These are phyloP conservation scores for Phytophthora kernoviae DNA, from an alignment of 352 stramenopile genomes.

Conservation along the genomic window DNA sequence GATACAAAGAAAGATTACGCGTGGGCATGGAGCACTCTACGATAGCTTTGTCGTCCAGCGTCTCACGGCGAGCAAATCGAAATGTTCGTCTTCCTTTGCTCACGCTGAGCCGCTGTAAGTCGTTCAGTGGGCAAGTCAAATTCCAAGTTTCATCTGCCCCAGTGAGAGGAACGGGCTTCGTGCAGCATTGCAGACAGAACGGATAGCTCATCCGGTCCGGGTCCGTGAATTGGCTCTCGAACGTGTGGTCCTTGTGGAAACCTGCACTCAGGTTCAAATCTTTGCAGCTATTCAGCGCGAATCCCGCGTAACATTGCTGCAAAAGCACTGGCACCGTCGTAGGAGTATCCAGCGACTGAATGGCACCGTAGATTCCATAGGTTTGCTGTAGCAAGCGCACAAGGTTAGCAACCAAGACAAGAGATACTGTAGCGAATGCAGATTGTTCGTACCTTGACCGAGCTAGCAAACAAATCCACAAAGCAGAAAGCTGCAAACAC, in stretches of 20 bases:
- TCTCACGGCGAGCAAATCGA: conserved; percentile 63
- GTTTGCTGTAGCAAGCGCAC: conserved; percentile 37
- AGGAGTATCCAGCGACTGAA: conserved; percentile 51
- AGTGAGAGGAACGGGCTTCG: conserved; percentile 55
- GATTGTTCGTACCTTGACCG: conserved; percentile 6
- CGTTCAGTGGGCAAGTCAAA: conserved; percentile 70
- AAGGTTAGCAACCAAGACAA: conserved; percentile 1
- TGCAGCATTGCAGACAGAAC: conserved; percentile 80
- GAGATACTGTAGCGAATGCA: conserved; percentile 6
- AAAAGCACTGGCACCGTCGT: conserved; percentile 41
- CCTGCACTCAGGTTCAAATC: conserved; percentile 52
- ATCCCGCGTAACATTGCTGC: conserved; percentile 68
- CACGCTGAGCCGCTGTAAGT: conserved; percentile 67
- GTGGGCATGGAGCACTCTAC: conserved; percentile 65
- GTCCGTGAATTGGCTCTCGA: conserved; percentile 66
- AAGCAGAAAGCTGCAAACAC: conserved; percentile 9
- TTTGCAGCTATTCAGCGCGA: conserved; percentile 59
- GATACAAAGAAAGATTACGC: conserved; percentile 53
- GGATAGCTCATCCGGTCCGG: conserved; percentile 34
- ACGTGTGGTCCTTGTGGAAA: conserved; percentile 55
- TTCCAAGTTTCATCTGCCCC: conserved; percentile 82
- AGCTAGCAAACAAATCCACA: conserved; percentile 1
- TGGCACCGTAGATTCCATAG: conserved; percentile 62
- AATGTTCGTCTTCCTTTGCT: conserved; percentile 60
- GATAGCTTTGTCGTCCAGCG: conserved; percentile 52